These are phyloP conservation scores for Wickerhamomyces canadensis DNA, from an alignment of 805 yeast genomes.

Conservation along the genomic window DNA sequence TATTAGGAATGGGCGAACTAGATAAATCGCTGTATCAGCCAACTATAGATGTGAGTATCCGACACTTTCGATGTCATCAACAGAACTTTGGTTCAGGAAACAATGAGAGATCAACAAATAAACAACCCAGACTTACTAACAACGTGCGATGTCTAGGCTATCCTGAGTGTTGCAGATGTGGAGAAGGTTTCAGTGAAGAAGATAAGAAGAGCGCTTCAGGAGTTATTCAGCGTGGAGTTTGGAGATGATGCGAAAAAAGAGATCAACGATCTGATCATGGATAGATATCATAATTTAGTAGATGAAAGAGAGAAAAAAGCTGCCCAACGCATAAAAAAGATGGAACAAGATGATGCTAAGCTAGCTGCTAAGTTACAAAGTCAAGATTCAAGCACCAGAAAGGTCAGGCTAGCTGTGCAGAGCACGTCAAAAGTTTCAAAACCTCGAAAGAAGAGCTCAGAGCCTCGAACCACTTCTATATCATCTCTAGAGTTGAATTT, in stretches of 20 bases:
- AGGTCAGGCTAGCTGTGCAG: conserved; percentile 12
- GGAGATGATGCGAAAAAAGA: conserved; percentile 43
- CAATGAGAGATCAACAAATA: not conserved
- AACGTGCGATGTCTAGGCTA: conserved; percentile 41
- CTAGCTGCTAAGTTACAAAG: conserved; percentile 45
- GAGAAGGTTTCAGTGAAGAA: conserved; percentile 66
- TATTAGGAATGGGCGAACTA: not conserved
- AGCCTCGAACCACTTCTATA: conserved; percentile 20
- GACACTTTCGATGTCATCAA: too few species aligned
- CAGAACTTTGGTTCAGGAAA: too few species aligned
- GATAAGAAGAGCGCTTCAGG: conserved; percentile 68
- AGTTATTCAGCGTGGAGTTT: conserved; percentile 54
- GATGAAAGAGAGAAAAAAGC: conserved; percentile 34
- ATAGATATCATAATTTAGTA: conserved; percentile 45
- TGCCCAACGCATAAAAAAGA: conserved; percentile 27
- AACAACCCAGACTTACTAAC: conserved; percentile 5
- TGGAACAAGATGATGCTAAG: conserved; percentile 44
- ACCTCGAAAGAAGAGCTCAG: conserved; percentile 14
- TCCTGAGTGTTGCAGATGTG: conserved; percentile 63
- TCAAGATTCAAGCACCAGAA: conserved; percentile 16
- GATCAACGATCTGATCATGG: conserved; percentile 55
- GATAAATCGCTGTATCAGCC: not conserved
- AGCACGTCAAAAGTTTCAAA: conserved; percentile 7
- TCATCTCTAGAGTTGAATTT: conserved; percentile 39
- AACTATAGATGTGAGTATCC: conserved; percentile 1